Percentiles rank a stretch among this genome's conserved stretches.
Evolutionary conservation across 192 early-diverging fungal species (phyloP).

Genomic region (Jimgerdemannia lactiflua): DNA sequence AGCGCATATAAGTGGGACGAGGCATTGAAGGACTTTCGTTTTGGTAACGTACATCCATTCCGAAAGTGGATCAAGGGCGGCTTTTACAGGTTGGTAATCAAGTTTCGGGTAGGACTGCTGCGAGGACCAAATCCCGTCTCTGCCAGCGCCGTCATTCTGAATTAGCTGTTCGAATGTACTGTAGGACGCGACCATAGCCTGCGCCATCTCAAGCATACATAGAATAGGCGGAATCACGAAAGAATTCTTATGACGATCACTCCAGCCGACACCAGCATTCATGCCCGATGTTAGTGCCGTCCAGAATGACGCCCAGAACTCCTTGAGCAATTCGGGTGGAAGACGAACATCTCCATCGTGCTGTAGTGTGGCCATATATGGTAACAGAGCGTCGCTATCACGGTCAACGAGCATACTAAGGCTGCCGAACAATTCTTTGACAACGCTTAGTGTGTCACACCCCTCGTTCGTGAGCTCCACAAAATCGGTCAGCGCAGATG

Average conservation of each 20-base stretch:
- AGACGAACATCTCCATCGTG: neutral
- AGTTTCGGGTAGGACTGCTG: slow-evolving; percentile 6
- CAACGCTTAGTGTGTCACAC: neutral
- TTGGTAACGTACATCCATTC: slow-evolving; percentile 30
- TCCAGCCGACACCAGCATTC: slow-evolving; percentile 17
- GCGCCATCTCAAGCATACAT: slow-evolving; percentile 17
- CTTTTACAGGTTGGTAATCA: neutral
- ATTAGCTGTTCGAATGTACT: slow-evolving; percentile 10
- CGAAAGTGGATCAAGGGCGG: slow-evolving; percentile 21
- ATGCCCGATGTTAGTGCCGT: slow-evolving; percentile 7
- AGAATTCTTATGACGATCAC: slow-evolving; percentile 10
- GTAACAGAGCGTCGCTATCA: neutral
- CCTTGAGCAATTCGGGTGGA: slow-evolving; percentile 4
- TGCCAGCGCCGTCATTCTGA: neutral
- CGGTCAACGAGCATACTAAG: neutral
- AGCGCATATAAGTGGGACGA: slow-evolving; percentile 17
- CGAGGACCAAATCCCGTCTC: slow-evolving; percentile 3
- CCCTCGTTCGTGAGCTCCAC: slow-evolving; percentile 6
- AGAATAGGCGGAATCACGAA: slow-evolving; percentile 15
- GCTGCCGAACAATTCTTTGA: slow-evolving; percentile 1
- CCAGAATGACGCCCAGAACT: slow-evolving; percentile 23
- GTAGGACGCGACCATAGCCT: slow-evolving; percentile 8
- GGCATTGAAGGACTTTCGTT: slow-evolving; percentile 7
- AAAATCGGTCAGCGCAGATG: neutral
- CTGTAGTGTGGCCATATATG: slow-evolving; percentile 1